Base-by-base conservation (phyloP, 768 basidiomycete genomes). In the Lanmaoa pseudosensibilis region DNA sequence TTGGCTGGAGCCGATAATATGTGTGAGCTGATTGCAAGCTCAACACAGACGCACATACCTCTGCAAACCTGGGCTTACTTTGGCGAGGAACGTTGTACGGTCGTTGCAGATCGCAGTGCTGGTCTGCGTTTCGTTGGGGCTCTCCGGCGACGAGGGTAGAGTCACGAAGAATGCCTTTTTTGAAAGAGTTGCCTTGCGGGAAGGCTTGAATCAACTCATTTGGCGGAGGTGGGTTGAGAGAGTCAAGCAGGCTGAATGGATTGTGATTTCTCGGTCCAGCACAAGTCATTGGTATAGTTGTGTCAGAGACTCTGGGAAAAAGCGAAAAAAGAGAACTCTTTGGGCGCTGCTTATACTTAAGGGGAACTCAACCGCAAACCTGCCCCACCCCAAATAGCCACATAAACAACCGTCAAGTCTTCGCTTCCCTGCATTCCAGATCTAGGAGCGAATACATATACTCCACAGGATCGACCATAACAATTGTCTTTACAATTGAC, bases 361-460 rank as follows among this genome's bases (percentile, higher is more conserved):
- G 48, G 59, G 43, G n/a, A 2, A 5, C 23, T 21, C 8, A 46
- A 19, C 45, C 52, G 46, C 48, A 58, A n/a, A 40, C 2, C n/a
- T 16, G 13, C 19, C n/a, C 54, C 21, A 52, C 64, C 34, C 19
- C 54, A 55, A 66, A 45, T 36, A 4, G 61, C 25, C 37, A 19
- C 0, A 19, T 45, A 65, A 65, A 65, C 63, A 65, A 60, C 44
- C 38, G 51, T 67, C 66, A 67, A 67, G 62, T 23, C 12, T 2
- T 4, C 41, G 6, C 50, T 21, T 45, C 32, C 27, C 32, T 32
- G 16, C 49, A 23, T 41, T 33, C 41, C 18, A 46, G 13, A 52
- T 33, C 41, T 13, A 46, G 13, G 45, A 33, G 33, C 36, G 27
- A 49, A 38, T 46, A 27, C 21, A 19, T 19, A 39, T 27, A 3